Evolutionary conservation across 192 early-diverging fungal genomes (phyloP).

Genomic region (Podila clonocystis): DNA sequence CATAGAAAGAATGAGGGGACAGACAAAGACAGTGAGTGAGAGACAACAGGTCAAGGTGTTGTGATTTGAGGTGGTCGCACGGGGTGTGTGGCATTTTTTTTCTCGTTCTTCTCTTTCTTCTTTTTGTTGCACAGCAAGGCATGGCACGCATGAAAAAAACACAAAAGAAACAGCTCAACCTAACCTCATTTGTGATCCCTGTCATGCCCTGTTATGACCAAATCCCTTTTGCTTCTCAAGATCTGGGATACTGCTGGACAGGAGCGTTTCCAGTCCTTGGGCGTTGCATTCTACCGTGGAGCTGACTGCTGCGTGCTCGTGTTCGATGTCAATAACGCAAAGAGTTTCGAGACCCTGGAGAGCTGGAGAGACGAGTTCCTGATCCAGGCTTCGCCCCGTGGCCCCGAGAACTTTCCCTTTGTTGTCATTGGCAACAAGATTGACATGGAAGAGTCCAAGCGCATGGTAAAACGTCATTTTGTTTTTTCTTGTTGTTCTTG

Average conservation of each 20-base stretch:
- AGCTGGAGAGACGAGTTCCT: slow-evolving; percentile 99
- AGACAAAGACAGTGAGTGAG: too few species aligned
- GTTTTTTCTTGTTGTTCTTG: not conserved
- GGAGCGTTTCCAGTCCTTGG: slow-evolving; percentile 97
- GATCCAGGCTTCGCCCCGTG: slow-evolving; percentile 93
- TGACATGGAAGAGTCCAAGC: slow-evolving; percentile 93
- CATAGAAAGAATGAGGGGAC: too few species aligned
- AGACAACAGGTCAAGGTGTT: too few species aligned
- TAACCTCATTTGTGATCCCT: too few species aligned
- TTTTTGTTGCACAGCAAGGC: not conserved
- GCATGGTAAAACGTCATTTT: slow-evolving; percentile 70
- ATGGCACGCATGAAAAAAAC: too few species aligned
- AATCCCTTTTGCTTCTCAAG: slow-evolving; percentile 50
- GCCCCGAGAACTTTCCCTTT: slow-evolving; percentile 99
- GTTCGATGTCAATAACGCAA: slow-evolving; percentile 95
- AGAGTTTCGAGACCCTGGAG: slow-evolving; percentile 97
- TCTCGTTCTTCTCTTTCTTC: not conserved
- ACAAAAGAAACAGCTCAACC: too few species aligned
- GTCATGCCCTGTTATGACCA: not conserved
- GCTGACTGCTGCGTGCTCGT: slow-evolving; percentile 99
- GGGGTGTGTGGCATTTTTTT: slow-evolving; percentile 1
- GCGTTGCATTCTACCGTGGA: slow-evolving; percentile 99
- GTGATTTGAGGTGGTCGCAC: not conserved
- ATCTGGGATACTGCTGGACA: slow-evolving; percentile 99
- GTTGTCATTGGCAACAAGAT: slow-evolving; percentile 99